phyloP scores from a whole-genome alignment of 2,329 filamentous ascomycete genomes.

The Pyrenochaeta sp. region DNA sequence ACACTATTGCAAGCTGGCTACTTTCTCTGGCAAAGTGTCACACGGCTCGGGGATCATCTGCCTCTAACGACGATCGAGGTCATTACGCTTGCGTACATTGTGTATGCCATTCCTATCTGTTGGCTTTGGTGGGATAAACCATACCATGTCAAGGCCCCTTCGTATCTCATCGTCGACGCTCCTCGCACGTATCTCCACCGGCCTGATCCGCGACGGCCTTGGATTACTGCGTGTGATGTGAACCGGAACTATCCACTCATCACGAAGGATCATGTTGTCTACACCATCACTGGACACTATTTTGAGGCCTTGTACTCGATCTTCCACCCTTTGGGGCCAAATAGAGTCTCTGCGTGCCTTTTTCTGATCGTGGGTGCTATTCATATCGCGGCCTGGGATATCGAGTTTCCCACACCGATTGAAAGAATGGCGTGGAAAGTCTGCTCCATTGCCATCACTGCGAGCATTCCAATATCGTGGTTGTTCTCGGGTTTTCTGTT shows the following conservation, averaged over 20 bases:
- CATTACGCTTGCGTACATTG: conserved; percentile 16
- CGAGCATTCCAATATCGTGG: background rate
- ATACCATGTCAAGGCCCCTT: conserved; percentile 8
- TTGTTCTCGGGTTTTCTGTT: background rate
- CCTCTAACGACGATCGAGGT: conserved; percentile 15
- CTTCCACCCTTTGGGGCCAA: background rate
- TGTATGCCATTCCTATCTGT: conserved; percentile 9
- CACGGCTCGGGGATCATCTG: conserved; percentile 7
- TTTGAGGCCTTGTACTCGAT: background rate
- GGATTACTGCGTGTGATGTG: background rate
- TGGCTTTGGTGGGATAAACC: conserved; percentile 20
- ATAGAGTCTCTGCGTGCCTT: background rate
- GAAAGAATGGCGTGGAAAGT: conserved; percentile 8
- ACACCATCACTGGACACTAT: background rate
- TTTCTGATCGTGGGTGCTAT: conserved; percentile 7
- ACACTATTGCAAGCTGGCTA: conserved; percentile 15
- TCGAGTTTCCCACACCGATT: conserved; percentile 6
- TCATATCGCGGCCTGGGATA: conserved; percentile 10
- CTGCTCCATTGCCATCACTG: background rate
- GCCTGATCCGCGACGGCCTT: background rate
- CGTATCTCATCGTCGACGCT: background rate
- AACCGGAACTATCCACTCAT: background rate
- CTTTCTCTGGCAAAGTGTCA: conserved; percentile 15
- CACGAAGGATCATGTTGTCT: background rate
- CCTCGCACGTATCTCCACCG: no score